Conservation (phyloP, 768 basidiomycete genomes). For the Butyriboletus loyo region DNA sequence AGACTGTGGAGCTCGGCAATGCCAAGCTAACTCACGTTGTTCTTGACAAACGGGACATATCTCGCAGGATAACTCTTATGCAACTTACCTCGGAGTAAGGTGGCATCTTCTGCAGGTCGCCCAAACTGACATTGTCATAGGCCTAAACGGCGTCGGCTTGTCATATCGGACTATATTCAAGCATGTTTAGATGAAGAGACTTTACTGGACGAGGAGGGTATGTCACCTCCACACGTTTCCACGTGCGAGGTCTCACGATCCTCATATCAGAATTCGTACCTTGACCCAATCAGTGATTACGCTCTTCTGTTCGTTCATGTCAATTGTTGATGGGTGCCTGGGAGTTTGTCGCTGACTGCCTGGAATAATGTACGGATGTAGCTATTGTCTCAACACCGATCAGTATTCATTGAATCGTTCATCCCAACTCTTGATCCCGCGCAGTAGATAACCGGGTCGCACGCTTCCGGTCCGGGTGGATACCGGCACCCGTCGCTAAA, state of each 20-base stretch:
- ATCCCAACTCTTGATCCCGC: neutral
- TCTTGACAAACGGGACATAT: slow-evolving; percentile 77
- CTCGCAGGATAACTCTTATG: slow-evolving; percentile 67
- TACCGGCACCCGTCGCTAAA: neutral
- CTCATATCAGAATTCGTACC: slow-evolving; percentile 24
- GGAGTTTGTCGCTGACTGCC: neutral
- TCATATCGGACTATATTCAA: slow-evolving; percentile 73
- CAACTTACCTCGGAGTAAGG: slow-evolving; percentile 69
- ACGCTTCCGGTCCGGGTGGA: neutral
- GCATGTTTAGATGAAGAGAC: slow-evolving; percentile 83
- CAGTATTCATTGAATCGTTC: too few species aligned
- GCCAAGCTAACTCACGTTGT: slow-evolving; percentile 85
- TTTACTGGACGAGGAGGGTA: slow-evolving; percentile 79
- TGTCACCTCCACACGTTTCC: neutral
- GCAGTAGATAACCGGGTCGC: neutral
- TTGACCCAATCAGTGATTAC: slow-evolving; percentile 4
- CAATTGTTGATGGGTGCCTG: neutral
- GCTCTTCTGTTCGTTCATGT: neutral
- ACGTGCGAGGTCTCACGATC: slow-evolving; percentile 1
- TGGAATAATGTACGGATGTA: neutral
- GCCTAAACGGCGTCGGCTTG: slow-evolving; percentile 75
- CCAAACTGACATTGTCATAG: slow-evolving; percentile 37
- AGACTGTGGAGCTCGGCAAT: slow-evolving; percentile 63
- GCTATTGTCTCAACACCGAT: neutral
- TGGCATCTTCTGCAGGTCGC: neutral